These are phyloP conservation scores for Saccharomyces eubayanus DNA, from an alignment of 805 yeast species.

Conservation along the genomic window DNA sequence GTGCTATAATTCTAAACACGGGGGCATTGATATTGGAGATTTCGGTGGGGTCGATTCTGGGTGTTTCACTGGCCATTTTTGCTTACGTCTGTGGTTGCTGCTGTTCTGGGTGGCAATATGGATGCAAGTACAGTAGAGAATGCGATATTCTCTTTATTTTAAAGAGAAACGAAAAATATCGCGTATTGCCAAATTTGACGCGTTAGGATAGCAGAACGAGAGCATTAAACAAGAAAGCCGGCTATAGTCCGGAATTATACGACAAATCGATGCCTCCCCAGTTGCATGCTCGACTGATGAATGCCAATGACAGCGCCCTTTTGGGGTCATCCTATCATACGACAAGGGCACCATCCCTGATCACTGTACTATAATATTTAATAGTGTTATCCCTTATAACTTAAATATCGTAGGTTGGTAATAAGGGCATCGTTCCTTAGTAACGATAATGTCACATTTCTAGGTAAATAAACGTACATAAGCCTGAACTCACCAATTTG, in stretches of 20 bases:
- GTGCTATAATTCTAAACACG: conserved; percentile 29
- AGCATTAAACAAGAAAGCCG: neutral
- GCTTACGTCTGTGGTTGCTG: neutral
- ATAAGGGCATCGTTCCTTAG: too few relatives aligned
- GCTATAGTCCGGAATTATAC: neutral
- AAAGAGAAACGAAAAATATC: neutral
- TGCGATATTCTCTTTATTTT: neutral
- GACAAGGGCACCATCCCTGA: too few relatives aligned
- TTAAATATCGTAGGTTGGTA: too few relatives aligned
- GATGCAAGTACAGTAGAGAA: neutral
- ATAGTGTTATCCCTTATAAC: too few relatives aligned
- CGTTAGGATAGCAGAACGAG: neutral
- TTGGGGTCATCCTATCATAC: too few relatives aligned
- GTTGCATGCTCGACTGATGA: neutral
- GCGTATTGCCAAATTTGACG: neutral
- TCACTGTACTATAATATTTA: too few relatives aligned
- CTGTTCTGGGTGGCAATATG: neutral
- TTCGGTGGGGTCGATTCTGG: conserved; percentile 28
- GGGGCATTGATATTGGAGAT: conserved; percentile 18
- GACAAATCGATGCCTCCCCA: neutral
- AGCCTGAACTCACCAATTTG: too few relatives aligned
- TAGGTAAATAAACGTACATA: too few relatives aligned
- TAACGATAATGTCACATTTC: too few relatives aligned
- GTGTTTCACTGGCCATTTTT: conserved; percentile 28
- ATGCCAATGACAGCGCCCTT: too few relatives aligned